Base-by-base conservation (phyloP, 2,329 filamentous ascomycete species). In the Aspergillus melleus region DNA sequence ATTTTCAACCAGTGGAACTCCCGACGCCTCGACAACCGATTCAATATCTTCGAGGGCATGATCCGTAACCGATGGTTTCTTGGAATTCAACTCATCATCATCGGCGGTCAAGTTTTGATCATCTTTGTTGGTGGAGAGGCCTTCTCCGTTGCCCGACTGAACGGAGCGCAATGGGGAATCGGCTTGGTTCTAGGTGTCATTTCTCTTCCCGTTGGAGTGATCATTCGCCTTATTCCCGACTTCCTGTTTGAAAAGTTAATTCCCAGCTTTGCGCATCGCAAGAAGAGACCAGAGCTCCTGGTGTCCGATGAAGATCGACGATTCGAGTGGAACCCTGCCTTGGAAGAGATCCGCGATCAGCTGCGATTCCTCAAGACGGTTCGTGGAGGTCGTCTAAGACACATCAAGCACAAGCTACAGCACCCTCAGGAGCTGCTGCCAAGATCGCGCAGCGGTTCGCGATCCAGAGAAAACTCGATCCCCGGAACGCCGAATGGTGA, bases 71-170 rank as follows among this genome's bases (percentile, higher is more conserved):
- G 65, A n/a, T 80, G 77, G 75, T 80, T 80, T 64, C 81, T 90
- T 36, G 81, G 79, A 4, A 90, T 91, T 44, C 84, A 89, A 68
- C 70, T 81, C 24, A 81, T 90, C 67, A 91, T 90, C 68, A 78
- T 90, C 49, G 86, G 82, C 12, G 89, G 88, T 9, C 89, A 91
- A 69, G 81, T 88, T n/a, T 72, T 90, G 73, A 91, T 91, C 68
- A 81, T 91, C 60, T 89, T 89, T 66, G 82, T 90, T 60, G 89
- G 89, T 63, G 88, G 88, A 6, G 77, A 81, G 29, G 88, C 88
- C 0, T 90, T 92, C 70, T 84, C 86, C 11, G 86, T 88, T 1
- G 76, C 76, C 8, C 81, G 80, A 0, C 79, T 91, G 57, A 83
- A 83, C n/a, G 87, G 85, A 22, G 74, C 81, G 6, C 86, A 90